Conservation (phyloP, 2,329 filamentous ascomycete genomes). For the Hypoxylon rubiginosum region DNA sequence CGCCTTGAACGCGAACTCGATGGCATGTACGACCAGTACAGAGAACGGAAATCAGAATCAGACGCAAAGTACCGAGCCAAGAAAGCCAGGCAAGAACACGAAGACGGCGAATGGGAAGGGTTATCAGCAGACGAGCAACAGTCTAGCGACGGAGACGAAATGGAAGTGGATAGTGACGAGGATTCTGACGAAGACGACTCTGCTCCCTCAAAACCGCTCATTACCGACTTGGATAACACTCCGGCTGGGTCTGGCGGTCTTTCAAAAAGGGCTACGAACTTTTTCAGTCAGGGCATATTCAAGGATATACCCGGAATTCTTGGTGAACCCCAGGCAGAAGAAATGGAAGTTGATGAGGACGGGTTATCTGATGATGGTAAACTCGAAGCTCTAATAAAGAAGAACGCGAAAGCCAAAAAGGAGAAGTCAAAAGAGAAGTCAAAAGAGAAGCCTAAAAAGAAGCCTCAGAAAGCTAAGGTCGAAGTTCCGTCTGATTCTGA, state of each 20-base stretch:
- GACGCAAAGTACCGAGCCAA: conserved; percentile 94
- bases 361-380: conserved; percentile 41
- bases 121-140: conserved; percentile 77
- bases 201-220: conserved; percentile 61
- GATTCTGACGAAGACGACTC: conserved; percentile 71
- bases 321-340: conserved; percentile 62
- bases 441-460: conserved; percentile 43
- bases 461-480: conserved; percentile 35
- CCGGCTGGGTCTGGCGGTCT: conserved; percentile 69
- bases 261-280: conserved; percentile 87
- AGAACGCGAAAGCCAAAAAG: conserved; percentile 39
- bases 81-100: conserved; percentile 83
- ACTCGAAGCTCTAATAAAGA: conserved; percentile 47
- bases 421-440: conserved; percentile 45
- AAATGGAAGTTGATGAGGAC: conserved; percentile 49
- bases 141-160: conserved; percentile 69
- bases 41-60: conserved; percentile 80
- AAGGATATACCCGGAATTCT: conserved; percentile 80
- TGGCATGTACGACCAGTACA: conserved; percentile 86
- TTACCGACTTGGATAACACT: conserved; percentile 73
- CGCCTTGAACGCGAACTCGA: conserved; percentile 87
- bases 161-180: conserved; percentile 72
- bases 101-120: conserved; percentile 93
- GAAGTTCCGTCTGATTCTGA: conserved; percentile 49
- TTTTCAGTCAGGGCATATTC: conserved; percentile 97